Percentiles rank a stretch among this genome's conserved stretches.
phyloP scores from a whole-genome alignment of 768 basidiomycete species.

The Collybia sp. region DNA sequence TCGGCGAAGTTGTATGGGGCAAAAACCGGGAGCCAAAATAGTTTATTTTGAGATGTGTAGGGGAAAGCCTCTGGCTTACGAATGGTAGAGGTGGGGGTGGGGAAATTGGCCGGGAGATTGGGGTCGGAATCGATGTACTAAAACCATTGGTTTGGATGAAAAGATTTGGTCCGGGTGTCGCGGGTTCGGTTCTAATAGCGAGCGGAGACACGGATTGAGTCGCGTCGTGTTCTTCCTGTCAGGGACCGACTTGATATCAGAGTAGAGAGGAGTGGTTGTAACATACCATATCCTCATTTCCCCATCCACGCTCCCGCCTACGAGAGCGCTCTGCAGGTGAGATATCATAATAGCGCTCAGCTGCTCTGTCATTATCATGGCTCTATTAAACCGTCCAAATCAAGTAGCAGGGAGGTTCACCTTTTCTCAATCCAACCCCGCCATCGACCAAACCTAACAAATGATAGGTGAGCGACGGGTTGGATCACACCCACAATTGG shows the following conservation, averaged over 20 bases:
- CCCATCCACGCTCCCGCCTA: conserved; percentile 70
- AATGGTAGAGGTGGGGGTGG: conserved; percentile 36
- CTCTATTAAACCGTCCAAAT: neutral
- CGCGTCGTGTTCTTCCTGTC: neutral
- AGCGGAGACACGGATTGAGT: too few relatives aligned
- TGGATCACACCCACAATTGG: too few relatives aligned
- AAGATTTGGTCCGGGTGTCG: neutral
- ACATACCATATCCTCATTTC: conserved; percentile 32
- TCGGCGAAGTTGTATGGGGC: conserved; percentile 72
- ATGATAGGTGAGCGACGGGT: too few relatives aligned
- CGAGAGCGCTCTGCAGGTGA: conserved; percentile 53
- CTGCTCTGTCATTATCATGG: conserved; percentile 47
- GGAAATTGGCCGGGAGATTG: conserved; percentile 18
- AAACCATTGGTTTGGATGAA: conserved; percentile 44
- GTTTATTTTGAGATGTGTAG: conserved; percentile 64
- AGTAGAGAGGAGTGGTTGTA: neutral
- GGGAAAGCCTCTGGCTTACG: conserved; percentile 45
- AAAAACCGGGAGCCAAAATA: conserved; percentile 85
- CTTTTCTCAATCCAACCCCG: conserved; percentile 87
- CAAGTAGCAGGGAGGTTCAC: conserved; percentile 28
- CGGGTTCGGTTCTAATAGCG: too few relatives aligned
- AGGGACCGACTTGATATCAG: neutral
- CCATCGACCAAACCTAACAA: conserved; percentile 76
- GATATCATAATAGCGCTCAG: conserved; percentile 72
- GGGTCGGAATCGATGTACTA: conserved; percentile 19